phyloP scores from a whole-genome alignment of 192 early-diverging fungal genomes.

The Coemansia sp. region DNA sequence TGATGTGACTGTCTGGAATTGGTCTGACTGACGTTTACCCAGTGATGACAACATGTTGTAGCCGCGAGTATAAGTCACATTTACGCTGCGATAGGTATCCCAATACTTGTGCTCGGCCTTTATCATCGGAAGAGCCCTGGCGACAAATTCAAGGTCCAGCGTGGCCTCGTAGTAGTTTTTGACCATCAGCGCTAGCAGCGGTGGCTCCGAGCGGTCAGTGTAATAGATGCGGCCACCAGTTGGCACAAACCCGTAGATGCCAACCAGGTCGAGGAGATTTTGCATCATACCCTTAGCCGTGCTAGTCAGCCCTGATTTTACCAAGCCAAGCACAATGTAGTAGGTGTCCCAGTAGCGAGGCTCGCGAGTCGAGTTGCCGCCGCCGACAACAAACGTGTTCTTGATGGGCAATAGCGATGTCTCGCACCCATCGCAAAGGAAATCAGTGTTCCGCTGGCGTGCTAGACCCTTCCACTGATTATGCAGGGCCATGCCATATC shows the following conservation, averaged over 20 bases:
- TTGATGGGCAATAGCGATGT: constrained; percentile 56
- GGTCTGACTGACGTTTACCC: constrained; percentile 12
- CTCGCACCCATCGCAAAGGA: constrained; percentile 59
- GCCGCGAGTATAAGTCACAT: constrained; percentile 34
- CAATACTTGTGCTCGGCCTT: constrained; percentile 64
- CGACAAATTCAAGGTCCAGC: constrained; percentile 55
- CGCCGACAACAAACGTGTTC: constrained; percentile 63
- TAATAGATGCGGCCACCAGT: constrained; percentile 74
- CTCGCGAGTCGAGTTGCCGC: constrained; percentile 64
- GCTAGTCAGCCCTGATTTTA: constrained; percentile 57
- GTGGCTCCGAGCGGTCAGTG: constrained; percentile 71
- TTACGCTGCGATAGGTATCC: constrained; percentile 55
- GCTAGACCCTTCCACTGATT: constrained; percentile 63
- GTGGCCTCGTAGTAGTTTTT: constrained; percentile 61
- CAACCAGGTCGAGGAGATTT: constrained; percentile 63
- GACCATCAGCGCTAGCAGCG: constrained; percentile 68
- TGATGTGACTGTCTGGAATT: constrained; percentile 7
- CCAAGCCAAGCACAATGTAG: constrained; percentile 63
- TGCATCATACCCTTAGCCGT: constrained; percentile 61
- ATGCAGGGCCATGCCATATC: constrained; percentile 58
- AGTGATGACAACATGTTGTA: constrained; percentile 5
- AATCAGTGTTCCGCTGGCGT: constrained; percentile 49
- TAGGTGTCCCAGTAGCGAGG: constrained; percentile 73
- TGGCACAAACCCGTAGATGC: constrained; percentile 62
- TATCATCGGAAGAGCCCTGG: constrained; percentile 57